Conservation (phyloP, 495 filamentous ascomycete species). For the Echria macrotheca region DNA sequence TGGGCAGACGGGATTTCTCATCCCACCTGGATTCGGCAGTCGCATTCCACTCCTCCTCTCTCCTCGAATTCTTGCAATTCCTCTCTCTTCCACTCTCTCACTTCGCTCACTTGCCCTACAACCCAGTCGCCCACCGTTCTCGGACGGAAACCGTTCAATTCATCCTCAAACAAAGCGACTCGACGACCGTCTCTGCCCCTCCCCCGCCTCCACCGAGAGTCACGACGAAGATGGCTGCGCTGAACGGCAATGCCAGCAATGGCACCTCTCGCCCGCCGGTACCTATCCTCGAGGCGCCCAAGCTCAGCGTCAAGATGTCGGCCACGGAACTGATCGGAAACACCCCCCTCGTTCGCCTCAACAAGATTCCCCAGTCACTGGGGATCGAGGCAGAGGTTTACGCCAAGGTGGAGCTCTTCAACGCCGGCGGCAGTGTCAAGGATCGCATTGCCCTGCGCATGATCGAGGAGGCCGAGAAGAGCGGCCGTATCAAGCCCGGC, state of each 20-base stretch:
- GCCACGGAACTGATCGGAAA: constrained; percentile 72
- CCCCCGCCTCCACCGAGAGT: neutral
- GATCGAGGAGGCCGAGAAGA: constrained; percentile 91
- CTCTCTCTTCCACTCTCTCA: neutral
- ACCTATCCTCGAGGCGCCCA: constrained; percentile 22
- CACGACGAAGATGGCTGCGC: constrained; percentile 14
- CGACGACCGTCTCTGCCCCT: neutral
- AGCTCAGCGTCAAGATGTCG: constrained; percentile 31
- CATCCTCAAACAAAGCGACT: neutral
- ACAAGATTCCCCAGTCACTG: constrained; percentile 81
- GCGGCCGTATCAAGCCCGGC: constrained; percentile 90
- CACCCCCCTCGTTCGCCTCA: constrained; percentile 88
- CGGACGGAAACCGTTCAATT: neutral
- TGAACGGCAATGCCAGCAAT: constrained; percentile 18
- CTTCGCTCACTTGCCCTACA: neutral
- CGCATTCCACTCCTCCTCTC: constrained; percentile 7
- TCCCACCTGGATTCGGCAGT: constrained; percentile 13
- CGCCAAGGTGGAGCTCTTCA: constrained; percentile 94
- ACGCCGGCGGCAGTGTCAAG: constrained; percentile 96
- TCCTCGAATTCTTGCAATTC: neutral
- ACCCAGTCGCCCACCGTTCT: neutral
- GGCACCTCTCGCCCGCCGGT: constrained; percentile 12
- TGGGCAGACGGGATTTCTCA: constrained; percentile 11
- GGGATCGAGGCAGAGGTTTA: constrained; percentile 88
- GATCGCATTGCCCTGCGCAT: constrained; percentile 95